Conservation (phyloP, 2,329 filamentous ascomycete species). For the Stenocarpella maydis region DNA sequence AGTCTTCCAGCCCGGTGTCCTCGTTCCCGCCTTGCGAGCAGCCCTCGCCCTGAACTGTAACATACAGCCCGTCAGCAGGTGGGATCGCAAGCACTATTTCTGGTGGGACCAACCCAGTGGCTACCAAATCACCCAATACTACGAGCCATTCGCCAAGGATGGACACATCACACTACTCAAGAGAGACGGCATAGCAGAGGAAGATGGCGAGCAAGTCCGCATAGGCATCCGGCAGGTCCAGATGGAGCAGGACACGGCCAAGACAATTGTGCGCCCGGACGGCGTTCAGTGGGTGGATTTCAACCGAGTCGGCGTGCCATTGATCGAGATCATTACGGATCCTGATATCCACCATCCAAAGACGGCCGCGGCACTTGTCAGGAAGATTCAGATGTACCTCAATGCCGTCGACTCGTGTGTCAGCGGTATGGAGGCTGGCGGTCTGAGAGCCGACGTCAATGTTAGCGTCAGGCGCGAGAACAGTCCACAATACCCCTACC, state of each 20-base stretch:
- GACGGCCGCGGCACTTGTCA: constrained; percentile 86
- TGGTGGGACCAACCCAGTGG: constrained; percentile 97
- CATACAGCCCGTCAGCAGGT: constrained; percentile 79
- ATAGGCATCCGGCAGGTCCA: constrained; percentile 94
- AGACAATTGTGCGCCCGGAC: constrained; percentile 81
- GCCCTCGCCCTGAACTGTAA: constrained; percentile 84
- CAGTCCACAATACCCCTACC: constrained; percentile 42
- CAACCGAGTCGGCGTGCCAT: constrained; percentile 88
- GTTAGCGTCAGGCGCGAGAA: constrained; percentile 78
- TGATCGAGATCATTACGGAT: constrained; percentile 94
- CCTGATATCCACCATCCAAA: constrained; percentile 88
- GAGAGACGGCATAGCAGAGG: constrained; percentile 80
- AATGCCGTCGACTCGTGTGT: constrained; percentile 85
- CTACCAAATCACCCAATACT: constrained; percentile 98
- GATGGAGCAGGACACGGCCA: constrained; percentile 97
- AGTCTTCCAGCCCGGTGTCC: constrained; percentile 79
- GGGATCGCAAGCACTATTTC: constrained; percentile 98
- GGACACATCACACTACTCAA: constrained; percentile 75
- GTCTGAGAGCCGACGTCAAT: constrained; percentile 92
- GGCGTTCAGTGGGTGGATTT: constrained; percentile 86
- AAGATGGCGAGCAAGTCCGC: constrained; percentile 74
- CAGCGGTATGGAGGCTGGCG: constrained; percentile 91
- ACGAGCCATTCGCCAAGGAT: constrained; percentile 74
- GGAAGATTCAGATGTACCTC: constrained; percentile 85
- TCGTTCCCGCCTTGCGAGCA: constrained; percentile 90